phyloP scores from a whole-genome alignment of 768 basidiomycete genomes.

The Postia placenta region DNA sequence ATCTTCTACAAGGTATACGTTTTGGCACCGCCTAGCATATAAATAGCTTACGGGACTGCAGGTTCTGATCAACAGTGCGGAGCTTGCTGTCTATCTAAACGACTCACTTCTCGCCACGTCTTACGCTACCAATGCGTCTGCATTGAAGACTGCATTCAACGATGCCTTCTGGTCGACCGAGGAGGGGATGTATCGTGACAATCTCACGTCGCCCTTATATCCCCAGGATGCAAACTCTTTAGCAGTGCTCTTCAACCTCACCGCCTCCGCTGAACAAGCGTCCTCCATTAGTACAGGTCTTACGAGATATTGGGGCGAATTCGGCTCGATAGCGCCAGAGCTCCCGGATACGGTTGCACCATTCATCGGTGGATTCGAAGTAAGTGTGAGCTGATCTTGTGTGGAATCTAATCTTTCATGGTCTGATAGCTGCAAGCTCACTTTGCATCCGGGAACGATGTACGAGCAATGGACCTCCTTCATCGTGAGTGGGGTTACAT shows the following conservation, averaged over 20 bases:
- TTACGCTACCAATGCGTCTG: conserved; percentile 40
- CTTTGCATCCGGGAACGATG: conserved; percentile 47
- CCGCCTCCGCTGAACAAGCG: conserved; percentile 32
- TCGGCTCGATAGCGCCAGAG: conserved; percentile 50
- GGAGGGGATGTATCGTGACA: conserved; percentile 49
- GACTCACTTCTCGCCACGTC: conserved; percentile 27
- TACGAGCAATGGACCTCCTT: conserved; percentile 45
- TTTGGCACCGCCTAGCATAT: background rate
- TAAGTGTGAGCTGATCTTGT: conserved; percentile 15
- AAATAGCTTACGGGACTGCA: conserved; percentile 15
- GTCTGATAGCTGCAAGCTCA: conserved; percentile 46
- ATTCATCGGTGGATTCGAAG: conserved; percentile 55
- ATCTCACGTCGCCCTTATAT: conserved; percentile 42
- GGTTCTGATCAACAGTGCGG: conserved; percentile 42
- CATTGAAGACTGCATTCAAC: conserved; percentile 45
- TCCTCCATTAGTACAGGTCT: conserved; percentile 41
- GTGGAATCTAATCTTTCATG: background rate
- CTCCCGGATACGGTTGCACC: conserved; percentile 54
- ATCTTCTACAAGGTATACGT: conserved; percentile 39
- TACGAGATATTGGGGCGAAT: conserved; percentile 43
- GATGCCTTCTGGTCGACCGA: conserved; percentile 43
- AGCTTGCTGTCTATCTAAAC: conserved; percentile 38
- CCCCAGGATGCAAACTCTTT: conserved; percentile 57
- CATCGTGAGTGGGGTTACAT: conserved; percentile 56
- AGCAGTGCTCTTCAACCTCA: conserved; percentile 48